Conservation (phyloP, 2,329 filamentous ascomycete species). For the Daldinia eschscholtzii region DNA sequence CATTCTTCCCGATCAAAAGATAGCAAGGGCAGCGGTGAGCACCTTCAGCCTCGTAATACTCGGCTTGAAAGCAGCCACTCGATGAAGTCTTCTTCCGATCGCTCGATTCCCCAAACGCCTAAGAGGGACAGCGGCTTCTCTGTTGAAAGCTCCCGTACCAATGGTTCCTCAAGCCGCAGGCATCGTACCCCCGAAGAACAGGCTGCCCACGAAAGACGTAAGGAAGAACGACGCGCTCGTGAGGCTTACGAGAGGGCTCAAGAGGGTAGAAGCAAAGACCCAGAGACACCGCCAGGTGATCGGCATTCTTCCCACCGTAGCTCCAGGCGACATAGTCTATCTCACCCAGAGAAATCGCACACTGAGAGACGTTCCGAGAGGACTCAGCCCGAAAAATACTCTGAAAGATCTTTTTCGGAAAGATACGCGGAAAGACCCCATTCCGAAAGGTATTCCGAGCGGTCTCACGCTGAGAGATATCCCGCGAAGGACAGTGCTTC, state of each 20-base stretch:
- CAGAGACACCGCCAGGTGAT: constrained; percentile 44
- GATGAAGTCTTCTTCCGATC: constrained; percentile 48
- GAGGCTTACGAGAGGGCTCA: constrained; percentile 50
- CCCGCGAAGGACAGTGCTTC: constrained; percentile 49
- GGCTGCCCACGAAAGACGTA: constrained; percentile 63
- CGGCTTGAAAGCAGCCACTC: constrained; percentile 43
- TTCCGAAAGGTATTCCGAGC: not conserved
- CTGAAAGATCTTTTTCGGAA: constrained; percentile 33
- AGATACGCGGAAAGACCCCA: constrained; percentile 14
- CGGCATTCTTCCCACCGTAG: constrained; percentile 55
- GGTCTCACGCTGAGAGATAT: constrained; percentile 31
- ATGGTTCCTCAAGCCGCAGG: constrained; percentile 49
- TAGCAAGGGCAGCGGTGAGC: constrained; percentile 44
- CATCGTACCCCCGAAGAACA: constrained; percentile 64
- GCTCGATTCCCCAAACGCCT: constrained; percentile 56
- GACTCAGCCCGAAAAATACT: constrained; percentile 26
- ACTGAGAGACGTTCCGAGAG: constrained; percentile 42
- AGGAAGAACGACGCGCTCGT: constrained; percentile 60
- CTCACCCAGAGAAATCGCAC: constrained; percentile 50
- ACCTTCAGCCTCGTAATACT: constrained; percentile 53
- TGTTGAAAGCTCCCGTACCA: constrained; percentile 54
- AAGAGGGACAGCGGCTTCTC: constrained; percentile 62
- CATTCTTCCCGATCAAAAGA: constrained; percentile 45
- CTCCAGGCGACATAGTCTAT: constrained; percentile 59
- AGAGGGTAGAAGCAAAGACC: constrained; percentile 55